These are phyloP conservation scores for Monosporozyma unispora DNA, from an alignment of 805 yeast genomes.

Conservation along the genomic window DNA sequence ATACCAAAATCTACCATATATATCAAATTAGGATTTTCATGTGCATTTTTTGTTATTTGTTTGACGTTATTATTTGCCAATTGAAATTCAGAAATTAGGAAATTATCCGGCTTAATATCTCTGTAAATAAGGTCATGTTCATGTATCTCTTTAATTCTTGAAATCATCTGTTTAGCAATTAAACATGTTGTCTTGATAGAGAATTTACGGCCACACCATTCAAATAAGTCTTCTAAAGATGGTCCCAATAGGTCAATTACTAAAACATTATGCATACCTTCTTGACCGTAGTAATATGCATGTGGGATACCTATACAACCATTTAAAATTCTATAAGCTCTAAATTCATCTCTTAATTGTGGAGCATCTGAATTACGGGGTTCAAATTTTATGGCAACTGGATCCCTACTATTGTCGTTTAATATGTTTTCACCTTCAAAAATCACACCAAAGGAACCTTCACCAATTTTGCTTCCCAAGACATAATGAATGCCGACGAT, in stretches of 20 bases:
- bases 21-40: constrained; percentile 69
- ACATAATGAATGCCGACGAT: constrained; percentile 90
- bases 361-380: constrained; percentile 97
- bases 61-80: constrained; percentile 29
- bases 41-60: background rate
- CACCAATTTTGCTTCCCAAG: constrained; percentile 96
- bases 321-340: constrained; percentile 82
- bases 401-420: constrained; percentile 52
- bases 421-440: constrained; percentile 92
- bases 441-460: constrained; percentile 95
- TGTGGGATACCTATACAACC: constrained; percentile 84
- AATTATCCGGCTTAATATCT: constrained; percentile 96
- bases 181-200: constrained; percentile 82
- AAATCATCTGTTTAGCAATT: constrained; percentile 90
- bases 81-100: constrained; percentile 80
- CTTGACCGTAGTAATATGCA: constrained; percentile 96
- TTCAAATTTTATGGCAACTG: constrained; percentile 94
- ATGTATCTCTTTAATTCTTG: constrained; percentile 78
- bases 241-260: constrained; percentile 95
- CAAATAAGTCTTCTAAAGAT: constrained; percentile 89
- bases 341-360: constrained; percentile 89
- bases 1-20: constrained; percentile 95
- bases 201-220: constrained; percentile 95
- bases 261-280: constrained; percentile 89
- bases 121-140: constrained; percentile 86